These are phyloP conservation scores for Lasiodiplodia sp. DNA, from an alignment of 2,329 filamentous ascomycete species.

Conservation along the genomic window DNA sequence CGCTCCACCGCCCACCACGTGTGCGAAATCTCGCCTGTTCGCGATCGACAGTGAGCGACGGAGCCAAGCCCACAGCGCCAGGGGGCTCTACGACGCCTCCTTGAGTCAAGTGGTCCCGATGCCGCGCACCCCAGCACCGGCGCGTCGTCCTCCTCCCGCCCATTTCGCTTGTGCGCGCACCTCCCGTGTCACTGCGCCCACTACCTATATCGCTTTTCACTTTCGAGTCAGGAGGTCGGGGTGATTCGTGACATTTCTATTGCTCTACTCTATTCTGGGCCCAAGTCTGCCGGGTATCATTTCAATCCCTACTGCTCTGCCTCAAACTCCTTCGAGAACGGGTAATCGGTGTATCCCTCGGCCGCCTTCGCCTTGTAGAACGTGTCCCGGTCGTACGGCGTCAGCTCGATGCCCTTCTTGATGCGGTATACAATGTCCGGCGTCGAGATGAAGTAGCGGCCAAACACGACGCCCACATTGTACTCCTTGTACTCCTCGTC, in stretches of 20 bases:
- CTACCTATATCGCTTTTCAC: conserved; percentile 2
- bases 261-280: conserved; percentile 24
- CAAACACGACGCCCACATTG: conserved; percentile 57
- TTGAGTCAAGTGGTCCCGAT: conserved; percentile 2
- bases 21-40: conserved; percentile 23
- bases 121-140: not conserved
- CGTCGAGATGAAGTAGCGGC: conserved; percentile 57
- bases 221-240: conserved; percentile 21
- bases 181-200: conserved; percentile 14
- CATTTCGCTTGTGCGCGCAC: conserved; percentile 22
- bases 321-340: conserved; percentile 46
- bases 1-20: conserved; percentile 23
- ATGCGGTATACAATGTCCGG: conserved; percentile 58
- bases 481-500: conserved; percentile 52
- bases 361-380: conserved; percentile 52
- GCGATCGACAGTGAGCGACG: conserved; percentile 22
- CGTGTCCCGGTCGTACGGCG: conserved; percentile 53
- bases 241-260: conserved; percentile 7
- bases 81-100: conserved; percentile 15
- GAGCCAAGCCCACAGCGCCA: conserved; percentile 13
- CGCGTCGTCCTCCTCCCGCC: conserved; percentile 8
- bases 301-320: conserved; percentile 17
- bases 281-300: not conserved
- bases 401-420: conserved; percentile 52
- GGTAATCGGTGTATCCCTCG: conserved; percentile 53